A percentile compares a stretch with the other conserved stretches of the same genome.
Evolutionary conservation across 805 yeast species (phyloP).

Genomic region (Lipomyces yamadae): DNA sequence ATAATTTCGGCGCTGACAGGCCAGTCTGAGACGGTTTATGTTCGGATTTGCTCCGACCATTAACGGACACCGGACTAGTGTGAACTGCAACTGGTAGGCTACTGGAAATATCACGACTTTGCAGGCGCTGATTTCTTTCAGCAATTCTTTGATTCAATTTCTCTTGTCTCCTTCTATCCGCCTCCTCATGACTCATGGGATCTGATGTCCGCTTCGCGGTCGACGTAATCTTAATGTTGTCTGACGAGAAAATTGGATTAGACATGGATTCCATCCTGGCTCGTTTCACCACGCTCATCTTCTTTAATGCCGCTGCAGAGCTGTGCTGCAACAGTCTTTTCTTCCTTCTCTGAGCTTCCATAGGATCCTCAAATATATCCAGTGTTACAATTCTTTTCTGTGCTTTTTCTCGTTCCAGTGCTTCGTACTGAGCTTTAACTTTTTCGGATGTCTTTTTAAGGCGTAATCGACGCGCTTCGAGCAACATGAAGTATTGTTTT

Average conservation of each 20-base stretch:
- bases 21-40: background rate
- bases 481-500: conserved; percentile 40
- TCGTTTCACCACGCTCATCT: conserved; percentile 27
- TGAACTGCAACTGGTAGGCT: background rate
- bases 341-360: conserved; percentile 9
- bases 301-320: conserved; percentile 15
- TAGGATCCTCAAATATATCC: conserved; percentile 27
- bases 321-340: conserved; percentile 6
- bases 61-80: background rate
- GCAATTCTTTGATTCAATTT: conserved; percentile 13
- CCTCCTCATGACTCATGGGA: conserved; percentile 23
- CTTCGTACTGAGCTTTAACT: conserved; percentile 29
- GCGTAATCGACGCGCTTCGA: conserved; percentile 45
- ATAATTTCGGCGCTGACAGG: background rate
- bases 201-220: background rate
- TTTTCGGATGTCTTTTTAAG: conserved; percentile 25
- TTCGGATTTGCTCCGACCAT: background rate
- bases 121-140: background rate
- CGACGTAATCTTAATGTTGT: conserved; percentile 1
- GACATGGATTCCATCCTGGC: conserved; percentile 26
- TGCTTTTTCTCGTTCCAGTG: conserved; percentile 19
- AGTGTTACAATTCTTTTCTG: conserved; percentile 25
- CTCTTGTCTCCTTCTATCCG: conserved; percentile 24
- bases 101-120: background rate
- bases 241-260: conserved; percentile 21